These are phyloP conservation scores for Juncus inflexus DNA, from an alignment of 176 grass and related monocot genomes.

Conservation along the genomic window DNA sequence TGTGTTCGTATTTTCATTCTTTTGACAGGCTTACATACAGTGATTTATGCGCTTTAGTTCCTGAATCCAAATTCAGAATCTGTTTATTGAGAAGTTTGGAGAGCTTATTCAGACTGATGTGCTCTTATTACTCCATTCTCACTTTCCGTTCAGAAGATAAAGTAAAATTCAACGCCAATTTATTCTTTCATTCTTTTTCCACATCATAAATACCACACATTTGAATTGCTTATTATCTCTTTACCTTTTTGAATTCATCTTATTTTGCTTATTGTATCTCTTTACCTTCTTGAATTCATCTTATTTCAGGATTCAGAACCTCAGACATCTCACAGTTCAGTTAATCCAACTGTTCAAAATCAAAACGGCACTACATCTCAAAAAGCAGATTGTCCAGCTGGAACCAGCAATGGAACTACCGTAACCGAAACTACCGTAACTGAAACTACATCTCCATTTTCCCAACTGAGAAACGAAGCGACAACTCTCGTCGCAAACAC, in stretches of 20 bases:
- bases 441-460: constrained; percentile 63
- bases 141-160: constrained; percentile 66
- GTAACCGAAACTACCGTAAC: constrained; percentile 40
- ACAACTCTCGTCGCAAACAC: constrained; percentile 62
- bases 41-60: constrained; percentile 92
- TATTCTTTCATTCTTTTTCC: no score
- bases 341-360: constrained; percentile 29
- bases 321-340: constrained; percentile 33
- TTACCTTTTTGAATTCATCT: not conserved
- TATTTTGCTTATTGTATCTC: not conserved
- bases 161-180: constrained; percentile 29
- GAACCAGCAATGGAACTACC: constrained; percentile 31
- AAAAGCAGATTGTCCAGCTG: constrained; percentile 21
- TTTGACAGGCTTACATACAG: constrained; percentile 90
- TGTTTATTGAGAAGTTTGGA: constrained; percentile 92
- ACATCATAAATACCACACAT: no score
- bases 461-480: constrained; percentile 82
- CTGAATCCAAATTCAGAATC: constrained; percentile 82
- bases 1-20: constrained; percentile 2
- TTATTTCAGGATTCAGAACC: constrained; percentile 42
- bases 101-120: constrained; percentile 78
- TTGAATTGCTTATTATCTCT: no score
- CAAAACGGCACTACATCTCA: constrained; percentile 27
- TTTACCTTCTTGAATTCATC: not conserved
- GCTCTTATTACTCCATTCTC: constrained; percentile 89